Evolutionary conservation across 495 filamentous ascomycete species (phyloP), one percentile per base, ranked within the genome.

Genomic region (Tuber magnatum): DNA sequence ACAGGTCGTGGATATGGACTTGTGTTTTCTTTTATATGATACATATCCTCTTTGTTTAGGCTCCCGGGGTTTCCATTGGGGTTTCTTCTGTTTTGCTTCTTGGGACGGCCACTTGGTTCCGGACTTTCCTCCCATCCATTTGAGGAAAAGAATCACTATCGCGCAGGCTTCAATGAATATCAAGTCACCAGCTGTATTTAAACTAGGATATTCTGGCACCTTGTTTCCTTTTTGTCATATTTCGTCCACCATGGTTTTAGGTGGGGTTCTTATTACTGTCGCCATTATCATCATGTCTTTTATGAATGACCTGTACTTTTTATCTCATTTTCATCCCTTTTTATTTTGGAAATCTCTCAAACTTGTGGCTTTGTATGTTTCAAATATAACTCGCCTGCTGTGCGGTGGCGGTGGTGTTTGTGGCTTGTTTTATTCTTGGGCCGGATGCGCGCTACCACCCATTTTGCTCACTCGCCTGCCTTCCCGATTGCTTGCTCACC

Each of bases 61-160:
- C 24, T n/a, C 42, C 39, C 42, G 35, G 16, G 69, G 28, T 71
- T 71, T 41, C 69, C 42, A 41, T 71, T 44, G 14, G 16, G 69
- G 2, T 41, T 44, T 71, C 43, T 71, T 71, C 42, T 71, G 38
- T 71, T 71, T 71, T 71, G n/a, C 42, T 41, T 71, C 43, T 41
- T 40, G 35, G 69, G 56, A 65, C 3, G 56, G 56, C 56, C 56
- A 65, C 28, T 65, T 35, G 35, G 56, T 65, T 65, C 56, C 56
- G 56, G 56, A 35, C 56, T 35, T 65, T 65, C 28, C 28, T 65
- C 56, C 56, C 56, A 35, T 65, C 56, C 56, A 35, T 32, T 65
- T 28, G 56, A 65, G 56, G 56, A 65, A 65, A 65, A 28, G 56
- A 35, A 65, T 35, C 56, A 35, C 56, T 35, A 32, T 65, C 56